Evolutionary conservation across 2,329 filamentous ascomycete genomes (phyloP).

Genomic region (Aspergillus terreus): DNA sequence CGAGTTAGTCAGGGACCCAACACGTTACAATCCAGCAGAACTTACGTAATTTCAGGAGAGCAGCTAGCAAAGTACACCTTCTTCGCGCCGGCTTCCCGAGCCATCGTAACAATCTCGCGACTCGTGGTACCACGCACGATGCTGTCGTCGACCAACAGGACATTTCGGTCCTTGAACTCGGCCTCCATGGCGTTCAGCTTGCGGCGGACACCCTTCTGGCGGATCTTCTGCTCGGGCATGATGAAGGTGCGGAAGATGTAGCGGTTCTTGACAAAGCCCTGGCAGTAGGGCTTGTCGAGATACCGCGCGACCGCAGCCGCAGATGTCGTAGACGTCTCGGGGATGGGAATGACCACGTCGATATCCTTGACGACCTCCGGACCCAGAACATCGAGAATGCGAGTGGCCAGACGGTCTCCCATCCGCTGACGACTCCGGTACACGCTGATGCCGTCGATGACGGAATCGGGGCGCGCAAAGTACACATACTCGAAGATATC

Average conservation of each 20-base stretch:
- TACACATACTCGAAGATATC: conserved; percentile 90
- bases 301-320: conserved; percentile 72
- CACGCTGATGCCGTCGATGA: conserved; percentile 85
- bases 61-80: conserved; percentile 82
- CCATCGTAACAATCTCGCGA: conserved; percentile 77
- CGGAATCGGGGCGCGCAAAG: conserved; percentile 75
- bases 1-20: conserved; percentile 5
- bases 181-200: conserved; percentile 84
- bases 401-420: conserved; percentile 75
- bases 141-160: conserved; percentile 83
- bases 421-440: conserved; percentile 81
- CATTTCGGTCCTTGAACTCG: conserved; percentile 76
- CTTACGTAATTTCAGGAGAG: conserved; percentile 69
- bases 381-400: conserved; percentile 64
- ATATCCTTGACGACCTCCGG: conserved; percentile 69
- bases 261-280: conserved; percentile 84
- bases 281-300: conserved; percentile 71
- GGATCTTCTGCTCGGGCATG: conserved; percentile 74
- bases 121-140: conserved; percentile 85
- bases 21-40: neutral
- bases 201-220: conserved; percentile 81
- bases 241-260: conserved; percentile 88
- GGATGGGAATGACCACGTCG: conserved; percentile 76
- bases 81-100: conserved; percentile 74
- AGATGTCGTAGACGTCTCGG: conserved; percentile 77